Base-by-base conservation (phyloP, 352 stramenopile genomes). In the Aphanomyces cochlioides region DNA sequence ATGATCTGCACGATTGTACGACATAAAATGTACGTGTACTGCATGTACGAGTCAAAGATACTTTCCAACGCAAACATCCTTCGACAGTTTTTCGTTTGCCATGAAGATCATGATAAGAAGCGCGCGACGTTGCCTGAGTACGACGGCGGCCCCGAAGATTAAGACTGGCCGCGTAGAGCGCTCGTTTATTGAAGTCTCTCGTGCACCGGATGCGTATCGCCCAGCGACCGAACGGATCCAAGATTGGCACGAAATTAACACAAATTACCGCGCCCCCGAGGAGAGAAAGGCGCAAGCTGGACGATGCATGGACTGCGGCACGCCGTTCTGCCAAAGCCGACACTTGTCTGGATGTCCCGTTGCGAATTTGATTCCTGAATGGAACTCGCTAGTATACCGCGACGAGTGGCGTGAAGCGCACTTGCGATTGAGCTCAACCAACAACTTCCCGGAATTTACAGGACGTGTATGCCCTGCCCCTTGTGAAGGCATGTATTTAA, bases 391-490 rank as follows among this genome's bases (percentile, higher is more conserved):
- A 12, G 96, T 99, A 40, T 98, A 93, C 82, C 95, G 98, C 66
- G 93, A 96, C 73, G 93, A 98, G 77, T 99, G 95, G 96, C 87
- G 92, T 66, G 95, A 98, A 72, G 96, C 96, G 39, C 98, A 96
- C 75, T 89, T 98, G 61, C 87, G 94, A 2, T 81, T 99, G 69
- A 94, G 98, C 82, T 97, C 97, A 81, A 99, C 96, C 68, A 99
- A 99, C 85, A 99, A 99, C 83, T 99, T 99, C 78, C 96, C 96
- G 12, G 96, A 99, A 82, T 99, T 99, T 75, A 99, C 96, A 0
- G 96, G 96, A 71, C 86, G 96, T 67, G 96, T 99, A 15, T 99
- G 96, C 74, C 96, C 96, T 12, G 96, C 96, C 64, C 96, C 96
- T 5, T 99, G 96, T 69, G 96, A 99, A 74, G 90, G 91, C 13